Evolutionary conservation across 2,329 filamentous ascomycete genomes (phyloP).

Genomic region (Beauveria sp.): DNA sequence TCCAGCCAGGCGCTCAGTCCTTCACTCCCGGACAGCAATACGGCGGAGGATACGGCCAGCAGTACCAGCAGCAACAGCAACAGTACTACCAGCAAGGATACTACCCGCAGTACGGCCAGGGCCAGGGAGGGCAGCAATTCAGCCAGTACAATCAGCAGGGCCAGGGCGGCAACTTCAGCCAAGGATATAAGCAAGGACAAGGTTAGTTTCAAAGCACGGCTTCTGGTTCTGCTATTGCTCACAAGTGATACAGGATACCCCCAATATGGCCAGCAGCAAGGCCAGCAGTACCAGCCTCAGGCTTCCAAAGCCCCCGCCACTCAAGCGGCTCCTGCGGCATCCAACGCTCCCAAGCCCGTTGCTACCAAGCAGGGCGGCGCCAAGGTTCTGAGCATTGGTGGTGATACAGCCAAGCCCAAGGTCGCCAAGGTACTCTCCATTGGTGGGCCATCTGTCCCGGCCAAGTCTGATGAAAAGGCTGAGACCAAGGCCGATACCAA

Average conservation of each 20-base stretch:
- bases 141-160: slow-evolving; percentile 42
- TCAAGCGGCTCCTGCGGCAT: slow-evolving; percentile 34
- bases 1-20: slow-evolving; percentile 51
- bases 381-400: slow-evolving; percentile 74
- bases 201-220: slow-evolving; percentile 30
- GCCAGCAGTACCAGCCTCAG: slow-evolving; percentile 33
- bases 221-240: slow-evolving; percentile 8
- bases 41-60: slow-evolving; percentile 47
- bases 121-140: slow-evolving; percentile 22
- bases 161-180: slow-evolving; percentile 44
- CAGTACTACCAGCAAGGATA: slow-evolving; percentile 47
- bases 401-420: slow-evolving; percentile 46
- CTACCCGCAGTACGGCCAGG: slow-evolving; percentile 50
- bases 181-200: slow-evolving; percentile 41
- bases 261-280: slow-evolving; percentile 44
- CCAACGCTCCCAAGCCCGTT: slow-evolving; percentile 50
- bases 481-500: slow-evolving; percentile 43
- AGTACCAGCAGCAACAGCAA: slow-evolving; percentile 48
- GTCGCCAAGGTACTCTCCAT: slow-evolving; percentile 38
- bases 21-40: slow-evolving; percentile 44
- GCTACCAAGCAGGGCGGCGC: slow-evolving; percentile 51
- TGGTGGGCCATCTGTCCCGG: slow-evolving; percentile 25
- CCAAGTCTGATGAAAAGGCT: slow-evolving; percentile 34
- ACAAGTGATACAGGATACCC: slow-evolving; percentile 37
- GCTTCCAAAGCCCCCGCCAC: slow-evolving; percentile 35